Evolutionary conservation across 495 filamentous ascomycete species (phyloP), one percentile per base, ranked within the genome.

Genomic region (Hypoxylon subgilvum): DNA sequence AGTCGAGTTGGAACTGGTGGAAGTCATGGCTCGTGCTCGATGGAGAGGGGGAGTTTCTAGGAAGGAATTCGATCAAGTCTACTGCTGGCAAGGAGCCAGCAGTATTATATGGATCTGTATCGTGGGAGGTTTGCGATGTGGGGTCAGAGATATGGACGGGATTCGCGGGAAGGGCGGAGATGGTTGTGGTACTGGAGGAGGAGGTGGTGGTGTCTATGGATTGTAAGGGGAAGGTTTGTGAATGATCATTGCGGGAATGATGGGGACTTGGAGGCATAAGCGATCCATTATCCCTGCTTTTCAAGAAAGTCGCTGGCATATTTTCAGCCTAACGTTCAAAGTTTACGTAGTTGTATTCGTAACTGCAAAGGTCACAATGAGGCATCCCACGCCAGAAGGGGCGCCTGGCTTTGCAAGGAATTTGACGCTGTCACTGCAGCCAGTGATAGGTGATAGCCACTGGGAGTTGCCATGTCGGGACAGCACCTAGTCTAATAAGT

Each of bases 61-160:
- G 43, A 61, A 34, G 42, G 19, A 25, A 1, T 47, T 25, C 27
- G 28, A 40, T 30, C 22, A 25, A 38, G 28, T 12, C 31, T n/a
- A n/a, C n/a, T n/a, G n/a, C n/a, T 57, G 34, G 30, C 28, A 34
- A 35, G 56, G 41, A 54, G 51, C 41, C 45, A 52, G 52, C 32
- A 52, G 22, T 55, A 64, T 59, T 64, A n/a, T n/a, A n/a, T n/a
- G n/a, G n/a, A n/a, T n/a, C n/a, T 64, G 45, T 64, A 64, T 35
- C 42, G 31, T 54, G 27, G 39, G 38, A 54, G 45, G 54, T 36
- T 64, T 34, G 49, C 54, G 44, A 35, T 49, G 61, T 58, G 61
- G 60, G 60, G 60, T 58, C 18, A 23, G 18, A 43, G 41, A 48
- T 30, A 6, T 47, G n/a, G 41, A 28, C 47, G 32, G 28, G 56